A percentile compares a stretch with the other conserved stretches of the same genome.
These are phyloP conservation scores for Chlamydomonas applanata DNA, from an alignment of 139 green algal species.

Conservation along the genomic window DNA sequence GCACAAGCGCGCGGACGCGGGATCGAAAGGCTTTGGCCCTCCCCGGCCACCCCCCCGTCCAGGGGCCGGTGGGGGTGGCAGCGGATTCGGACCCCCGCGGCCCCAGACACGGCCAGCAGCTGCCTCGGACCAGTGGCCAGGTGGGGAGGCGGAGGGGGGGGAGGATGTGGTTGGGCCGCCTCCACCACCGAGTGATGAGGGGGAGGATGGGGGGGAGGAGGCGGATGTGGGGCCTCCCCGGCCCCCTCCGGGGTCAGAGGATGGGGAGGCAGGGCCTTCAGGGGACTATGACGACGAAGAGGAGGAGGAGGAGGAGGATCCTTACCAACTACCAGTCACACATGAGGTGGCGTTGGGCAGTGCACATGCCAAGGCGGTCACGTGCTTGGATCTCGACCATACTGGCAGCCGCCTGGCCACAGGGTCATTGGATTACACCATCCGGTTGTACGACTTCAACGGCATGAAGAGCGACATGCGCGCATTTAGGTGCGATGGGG, in stretches of 20 bases:
- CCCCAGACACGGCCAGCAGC: neutral
- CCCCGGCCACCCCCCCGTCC: conserved; percentile 8
- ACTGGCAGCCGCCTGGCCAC: conserved; percentile 70
- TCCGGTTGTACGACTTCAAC: conserved; percentile 87
- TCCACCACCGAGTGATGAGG: conserved; percentile 10
- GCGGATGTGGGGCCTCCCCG: conserved; percentile 10
- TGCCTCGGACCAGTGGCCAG: neutral
- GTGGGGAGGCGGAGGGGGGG: neutral
- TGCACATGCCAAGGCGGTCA: conserved; percentile 68
- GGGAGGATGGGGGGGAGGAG: neutral
- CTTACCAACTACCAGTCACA: conserved; percentile 62
- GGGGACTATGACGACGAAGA: conserved; percentile 28
- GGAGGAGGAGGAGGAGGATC: conserved; percentile 47
- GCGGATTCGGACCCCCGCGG: conserved; percentile 21
- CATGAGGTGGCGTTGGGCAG: conserved; percentile 58
- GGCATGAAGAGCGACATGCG: conserved; percentile 87
- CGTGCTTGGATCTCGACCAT: conserved; percentile 75
- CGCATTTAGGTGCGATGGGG: conserved; percentile 60
- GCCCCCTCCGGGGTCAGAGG: conserved; percentile 4
- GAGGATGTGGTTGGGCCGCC: conserved; percentile 24
- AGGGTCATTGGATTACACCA: conserved; percentile 78
- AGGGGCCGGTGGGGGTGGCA: neutral
- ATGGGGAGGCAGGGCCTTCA: conserved; percentile 7
- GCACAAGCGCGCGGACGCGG: conserved; percentile 14
- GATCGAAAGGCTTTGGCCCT: neutral